Conservation (phyloP, 2,329 filamentous ascomycete species). For the Dactylellina parvicollis region DNA sequence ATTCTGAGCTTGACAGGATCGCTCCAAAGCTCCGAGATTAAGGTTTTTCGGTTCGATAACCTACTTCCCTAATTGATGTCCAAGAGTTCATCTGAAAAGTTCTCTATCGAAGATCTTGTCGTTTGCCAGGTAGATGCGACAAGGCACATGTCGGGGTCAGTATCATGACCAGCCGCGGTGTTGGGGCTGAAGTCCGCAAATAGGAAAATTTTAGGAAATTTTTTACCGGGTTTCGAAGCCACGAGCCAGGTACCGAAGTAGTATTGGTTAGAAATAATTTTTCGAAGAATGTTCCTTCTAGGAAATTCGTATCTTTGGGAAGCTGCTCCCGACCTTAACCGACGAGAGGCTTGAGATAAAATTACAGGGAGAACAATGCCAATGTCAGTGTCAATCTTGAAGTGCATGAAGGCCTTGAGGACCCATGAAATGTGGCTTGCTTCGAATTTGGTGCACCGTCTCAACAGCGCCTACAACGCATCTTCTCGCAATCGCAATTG, state of each 20-base stretch:
- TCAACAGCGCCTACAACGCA: not conserved
- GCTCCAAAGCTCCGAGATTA: not conserved
- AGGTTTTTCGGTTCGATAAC: not conserved
- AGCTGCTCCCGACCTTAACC: not conserved
- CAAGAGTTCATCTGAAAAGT: conserved; percentile 11
- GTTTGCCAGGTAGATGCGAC: not conserved
- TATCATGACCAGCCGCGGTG: conserved; percentile 7
- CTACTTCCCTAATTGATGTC: conserved; percentile 4
- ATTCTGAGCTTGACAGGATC: not conserved
- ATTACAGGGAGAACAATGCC: not conserved
- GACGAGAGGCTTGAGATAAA: not conserved
- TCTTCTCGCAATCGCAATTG: not conserved
- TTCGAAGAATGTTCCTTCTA: not conserved
- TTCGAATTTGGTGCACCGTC: not conserved
- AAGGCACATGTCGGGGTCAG: conserved; percentile 6
- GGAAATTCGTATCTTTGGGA: conserved; percentile 3
- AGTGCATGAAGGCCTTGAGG: not conserved
- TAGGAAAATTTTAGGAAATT: not conserved
- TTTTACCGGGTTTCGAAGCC: not conserved
- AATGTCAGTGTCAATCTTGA: too few relatives aligned
- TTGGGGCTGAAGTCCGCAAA: not conserved
- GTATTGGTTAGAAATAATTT: conserved; percentile 13
- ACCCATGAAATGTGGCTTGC: conserved; percentile 13
- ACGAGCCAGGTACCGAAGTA: not conserved
- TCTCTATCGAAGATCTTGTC: not conserved